These are phyloP conservation scores for Euptelea pleiosperma DNA, from an alignment of 164 flowering plant genomes.

Conservation along the genomic window DNA sequence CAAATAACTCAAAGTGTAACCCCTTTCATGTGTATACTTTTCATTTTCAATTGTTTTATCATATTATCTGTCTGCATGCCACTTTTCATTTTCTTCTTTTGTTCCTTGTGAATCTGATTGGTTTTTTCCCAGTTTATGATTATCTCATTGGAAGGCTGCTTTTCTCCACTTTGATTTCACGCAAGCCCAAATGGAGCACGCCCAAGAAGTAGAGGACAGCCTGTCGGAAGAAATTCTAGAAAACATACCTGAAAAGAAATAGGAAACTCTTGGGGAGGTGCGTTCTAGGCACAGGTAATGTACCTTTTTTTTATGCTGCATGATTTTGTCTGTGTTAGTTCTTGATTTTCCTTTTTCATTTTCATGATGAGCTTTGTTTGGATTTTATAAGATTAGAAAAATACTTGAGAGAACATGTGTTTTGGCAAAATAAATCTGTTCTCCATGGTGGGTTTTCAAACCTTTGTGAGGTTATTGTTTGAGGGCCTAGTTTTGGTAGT, in stretches of 20 bases:
- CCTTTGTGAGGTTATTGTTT: no score
- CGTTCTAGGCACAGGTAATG: constrained; percentile 69
- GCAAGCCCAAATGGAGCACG: constrained; percentile 2
- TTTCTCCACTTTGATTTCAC: background rate
- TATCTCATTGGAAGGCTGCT: background rate
- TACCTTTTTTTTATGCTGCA: background rate
- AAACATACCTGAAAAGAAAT: constrained; percentile 24
- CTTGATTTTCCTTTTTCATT: background rate
- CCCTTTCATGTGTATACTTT: no score
- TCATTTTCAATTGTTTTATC: no score
- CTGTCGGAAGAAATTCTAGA: constrained; percentile 21
- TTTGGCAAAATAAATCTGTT: no score
- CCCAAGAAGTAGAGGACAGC: background rate
- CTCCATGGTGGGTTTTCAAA: no score
- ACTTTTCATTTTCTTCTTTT: no score
- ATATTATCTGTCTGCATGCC: no score
- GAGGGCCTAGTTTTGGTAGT: no score
- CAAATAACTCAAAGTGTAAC: no score
- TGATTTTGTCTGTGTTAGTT: background rate
- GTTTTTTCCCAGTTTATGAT: background rate
- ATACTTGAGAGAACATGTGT: no score
- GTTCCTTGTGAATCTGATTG: no score
- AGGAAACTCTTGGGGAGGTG: constrained; percentile 72
- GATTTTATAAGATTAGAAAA: no score
- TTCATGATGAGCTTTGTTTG: background rate